Conservation (phyloP, 73 alveolate species). For the Tetrahymena borealis region DNA sequence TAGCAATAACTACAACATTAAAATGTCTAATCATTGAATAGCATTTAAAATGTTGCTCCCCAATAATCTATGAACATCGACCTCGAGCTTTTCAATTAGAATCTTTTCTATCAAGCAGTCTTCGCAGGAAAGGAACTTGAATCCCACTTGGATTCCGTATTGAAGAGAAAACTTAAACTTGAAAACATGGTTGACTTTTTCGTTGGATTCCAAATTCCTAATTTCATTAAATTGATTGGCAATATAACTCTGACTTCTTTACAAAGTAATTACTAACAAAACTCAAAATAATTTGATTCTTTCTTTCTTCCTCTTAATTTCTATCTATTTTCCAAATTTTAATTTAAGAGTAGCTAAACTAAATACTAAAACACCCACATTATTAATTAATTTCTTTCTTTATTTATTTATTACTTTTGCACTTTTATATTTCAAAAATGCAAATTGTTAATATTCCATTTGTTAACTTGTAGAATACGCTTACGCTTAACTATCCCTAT, state of each 20-base stretch:
- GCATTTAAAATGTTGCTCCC: not conserved
- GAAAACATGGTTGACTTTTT: not conserved
- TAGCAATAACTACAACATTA: not conserved
- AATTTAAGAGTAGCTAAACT: not conserved
- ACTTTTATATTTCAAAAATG: too few species aligned
- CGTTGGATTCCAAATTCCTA: not conserved
- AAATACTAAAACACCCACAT: too few species aligned
- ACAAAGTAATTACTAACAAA: not conserved
- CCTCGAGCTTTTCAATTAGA: not conserved
- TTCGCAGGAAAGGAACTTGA: not conserved
- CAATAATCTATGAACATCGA: not conserved
- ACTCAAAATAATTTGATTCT: not conserved
- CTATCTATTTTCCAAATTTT: not conserved
- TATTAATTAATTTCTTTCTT: too few species aligned
- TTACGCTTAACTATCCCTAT: too few species aligned
- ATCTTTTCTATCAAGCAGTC: not conserved
- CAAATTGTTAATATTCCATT: too few species aligned
- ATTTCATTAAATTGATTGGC: not conserved
- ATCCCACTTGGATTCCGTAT: not conserved
- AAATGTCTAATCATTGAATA: not conserved
- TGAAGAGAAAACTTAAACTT: not conserved
- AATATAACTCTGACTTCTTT: not conserved
- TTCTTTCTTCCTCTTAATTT: not conserved
- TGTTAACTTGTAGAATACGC: too few species aligned
- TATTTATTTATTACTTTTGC: too few species aligned